Percentiles rank a stretch among this genome's conserved stretches.
Evolutionary conservation across 2,329 filamentous ascomycete species (phyloP).

Genomic region (Pleoardoris graminearum): DNA sequence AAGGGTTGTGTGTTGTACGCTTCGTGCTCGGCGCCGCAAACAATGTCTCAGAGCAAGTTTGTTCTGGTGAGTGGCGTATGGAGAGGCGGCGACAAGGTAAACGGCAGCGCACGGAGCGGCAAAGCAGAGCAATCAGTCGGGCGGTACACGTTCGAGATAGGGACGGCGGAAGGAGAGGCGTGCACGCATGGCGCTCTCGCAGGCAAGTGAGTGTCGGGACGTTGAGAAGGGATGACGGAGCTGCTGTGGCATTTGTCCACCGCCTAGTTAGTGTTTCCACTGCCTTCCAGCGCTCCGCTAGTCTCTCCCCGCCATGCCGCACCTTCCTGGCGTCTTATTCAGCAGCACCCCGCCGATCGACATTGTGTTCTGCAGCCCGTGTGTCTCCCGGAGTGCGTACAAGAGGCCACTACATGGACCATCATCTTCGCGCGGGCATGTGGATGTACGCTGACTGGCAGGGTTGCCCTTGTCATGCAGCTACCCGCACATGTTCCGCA

Average conservation of each 20-base stretch:
- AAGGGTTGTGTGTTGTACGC: neutral
- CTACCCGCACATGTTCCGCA: neutral
- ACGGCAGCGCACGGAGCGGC: neutral
- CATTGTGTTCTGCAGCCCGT: too few species aligned
- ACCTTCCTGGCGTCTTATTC: neutral
- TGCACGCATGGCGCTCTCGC: slow-evolving; percentile 31
- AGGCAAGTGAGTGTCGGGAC: slow-evolving; percentile 2
- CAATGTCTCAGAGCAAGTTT: slow-evolving; percentile 8
- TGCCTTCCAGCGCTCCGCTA: neutral
- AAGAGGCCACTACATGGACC: too few species aligned
- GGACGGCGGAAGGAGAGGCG: slow-evolving; percentile 14
- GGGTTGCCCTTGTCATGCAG: slow-evolving; percentile 4
- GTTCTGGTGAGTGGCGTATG: neutral
- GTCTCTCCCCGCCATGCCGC: neutral
- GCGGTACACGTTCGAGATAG: slow-evolving; percentile 23
- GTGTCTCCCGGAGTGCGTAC: neutral
- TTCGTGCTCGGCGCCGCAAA: neutral
- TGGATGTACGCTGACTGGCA: neutral
- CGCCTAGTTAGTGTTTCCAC: neutral
- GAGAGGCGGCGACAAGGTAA: neutral
- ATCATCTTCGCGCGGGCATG: neutral
- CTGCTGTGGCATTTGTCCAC: slow-evolving; percentile 8
- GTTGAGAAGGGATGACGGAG: slow-evolving; percentile 9
- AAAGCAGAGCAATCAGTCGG: slow-evolving; percentile 23
- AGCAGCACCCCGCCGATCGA: too few species aligned